These are phyloP conservation scores for Rhizopus arrhizus DNA, from an alignment of 371 early-diverging fungal species.

Conservation along the genomic window DNA sequence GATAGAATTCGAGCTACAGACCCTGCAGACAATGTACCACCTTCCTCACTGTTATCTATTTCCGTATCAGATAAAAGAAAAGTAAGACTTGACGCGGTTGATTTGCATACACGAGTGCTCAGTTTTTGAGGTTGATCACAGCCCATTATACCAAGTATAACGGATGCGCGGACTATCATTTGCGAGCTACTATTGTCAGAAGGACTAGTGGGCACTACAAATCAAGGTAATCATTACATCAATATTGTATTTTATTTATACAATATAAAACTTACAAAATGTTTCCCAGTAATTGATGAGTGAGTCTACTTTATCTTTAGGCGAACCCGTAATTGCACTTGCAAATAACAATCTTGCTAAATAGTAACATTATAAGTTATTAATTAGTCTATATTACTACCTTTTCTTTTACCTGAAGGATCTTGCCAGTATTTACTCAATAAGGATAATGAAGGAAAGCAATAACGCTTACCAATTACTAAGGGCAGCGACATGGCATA, in stretches of 20 bases:
- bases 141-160: slow-evolving; percentile 76
- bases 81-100: slow-evolving; percentile 62
- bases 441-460: slow-evolving; percentile 72
- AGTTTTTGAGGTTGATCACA: slow-evolving; percentile 62
- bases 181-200: slow-evolving; percentile 55
- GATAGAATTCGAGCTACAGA: slow-evolving; percentile 67
- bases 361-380: neutral
- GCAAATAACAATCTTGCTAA: slow-evolving; percentile 51
- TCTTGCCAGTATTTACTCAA: slow-evolving; percentile 88
- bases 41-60: slow-evolving; percentile 24
- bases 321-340: slow-evolving; percentile 45
- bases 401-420: slow-evolving; percentile 57
- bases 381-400: neutral
- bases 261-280: slow-evolving; percentile 41
- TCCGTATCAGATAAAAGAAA: slow-evolving; percentile 53
- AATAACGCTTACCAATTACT: slow-evolving; percentile 53
- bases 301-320: slow-evolving; percentile 44
- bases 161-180: slow-evolving; percentile 70
- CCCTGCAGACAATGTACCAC: slow-evolving; percentile 50
- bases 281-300: slow-evolving; percentile 70
- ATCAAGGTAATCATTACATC: neutral
- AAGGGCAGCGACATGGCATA: slow-evolving; percentile 60
- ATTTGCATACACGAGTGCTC: slow-evolving; percentile 50
- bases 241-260: neutral
- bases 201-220: slow-evolving; percentile 61